These are phyloP conservation scores for Tirmania nivea DNA, from an alignment of 495 filamentous ascomycete genomes.

Conservation along the genomic window DNA sequence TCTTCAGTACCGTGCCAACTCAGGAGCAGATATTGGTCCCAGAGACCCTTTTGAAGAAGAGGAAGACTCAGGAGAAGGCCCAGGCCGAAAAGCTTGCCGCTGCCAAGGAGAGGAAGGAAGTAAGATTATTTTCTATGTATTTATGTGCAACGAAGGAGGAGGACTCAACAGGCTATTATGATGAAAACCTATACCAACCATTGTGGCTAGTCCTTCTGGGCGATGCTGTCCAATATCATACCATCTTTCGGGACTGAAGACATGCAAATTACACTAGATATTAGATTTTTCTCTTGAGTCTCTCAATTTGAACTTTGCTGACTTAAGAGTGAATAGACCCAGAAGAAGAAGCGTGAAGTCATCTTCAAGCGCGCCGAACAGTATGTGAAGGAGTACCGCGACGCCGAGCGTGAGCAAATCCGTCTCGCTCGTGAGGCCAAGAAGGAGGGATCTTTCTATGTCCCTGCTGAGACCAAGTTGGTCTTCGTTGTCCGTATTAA, in stretches of 20 bases:
- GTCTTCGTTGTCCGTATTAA: constrained; percentile 99
- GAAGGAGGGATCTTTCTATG: constrained; percentile 80
- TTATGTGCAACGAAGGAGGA: constrained; percentile 24
- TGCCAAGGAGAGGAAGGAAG: constrained; percentile 69
- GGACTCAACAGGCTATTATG: constrained; percentile 33
- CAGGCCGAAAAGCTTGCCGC: constrained; percentile 66
- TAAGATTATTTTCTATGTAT: constrained; percentile 29
- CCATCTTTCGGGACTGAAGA: constrained; percentile 99
- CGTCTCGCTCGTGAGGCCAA: constrained; percentile 72
- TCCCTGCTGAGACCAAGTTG: constrained; percentile 83
- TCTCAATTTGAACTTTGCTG: constrained; percentile 19
- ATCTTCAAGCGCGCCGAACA: constrained; percentile 99
- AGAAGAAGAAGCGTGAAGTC: constrained; percentile 87
- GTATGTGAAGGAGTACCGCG: constrained; percentile 98
- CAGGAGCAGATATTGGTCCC: constrained; percentile 84
- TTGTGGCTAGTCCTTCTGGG: constrained; percentile 69
- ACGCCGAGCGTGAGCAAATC: constrained; percentile 94
- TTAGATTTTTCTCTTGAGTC: constrained; percentile 3
- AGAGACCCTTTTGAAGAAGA: constrained; percentile 98
- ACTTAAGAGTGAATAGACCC: constrained; percentile 39
- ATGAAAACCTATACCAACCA: constrained; percentile 38
- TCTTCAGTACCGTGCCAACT: constrained; percentile 59
- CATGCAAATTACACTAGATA: constrained; percentile 13
- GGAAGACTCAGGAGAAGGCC: constrained; percentile 98
- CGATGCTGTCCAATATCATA: constrained; percentile 89